Base-by-base conservation (phyloP, 2,329 filamentous ascomycete species). In the Botrytis deweyae region DNA sequence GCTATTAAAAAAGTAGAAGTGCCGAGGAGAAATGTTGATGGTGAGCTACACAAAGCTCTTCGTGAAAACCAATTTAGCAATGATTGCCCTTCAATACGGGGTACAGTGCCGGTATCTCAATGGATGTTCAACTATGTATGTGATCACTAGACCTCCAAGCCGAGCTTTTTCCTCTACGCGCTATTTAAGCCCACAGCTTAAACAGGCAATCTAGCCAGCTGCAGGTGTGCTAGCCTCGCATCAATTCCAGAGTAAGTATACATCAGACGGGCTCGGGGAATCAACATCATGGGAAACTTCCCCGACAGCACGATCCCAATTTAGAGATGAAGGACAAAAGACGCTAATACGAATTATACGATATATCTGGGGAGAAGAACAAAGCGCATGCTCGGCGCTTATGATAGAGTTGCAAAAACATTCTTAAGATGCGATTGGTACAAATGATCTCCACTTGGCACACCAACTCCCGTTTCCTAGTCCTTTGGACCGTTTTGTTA, bases 91-190 rank as follows among this genome's bases (percentile, higher is more conserved):
- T 55, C 38, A 29, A 68, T 29, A 49, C 12, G 46, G 46, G 12
- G 46, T 6, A 22, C 2, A 55, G 7, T 29, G 55, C 38, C 1
- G n/a, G 7, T 29, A 68, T 55, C 46, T 68, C 36, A 52, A 52
- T 63, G 8, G 8, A 49, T 25, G n/a, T 14, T 55, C 52, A 29
- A 58, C 36, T 40, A 22, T n/a, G 18, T 52, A 29, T 6, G 14
- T 55, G 33, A 68, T 68, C 65, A 68, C 65, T 55, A 55, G 9
- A 68, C 9, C 65, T 36, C 36, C 8, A 55, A 20, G 36, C 65
- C 36, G 64, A 55, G 46, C 33, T 52, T 38, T n/a, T 29, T 0
- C 20, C 22, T 40, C 33, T 4, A 12, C 36, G 14, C 14, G 8
- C 1, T 40, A 63, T 25, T 29, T 6, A 38, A 25, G 61, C 4